These are phyloP conservation scores for Neltuma alba DNA, from an alignment of 306 rosid species.

Conservation along the genomic window DNA sequence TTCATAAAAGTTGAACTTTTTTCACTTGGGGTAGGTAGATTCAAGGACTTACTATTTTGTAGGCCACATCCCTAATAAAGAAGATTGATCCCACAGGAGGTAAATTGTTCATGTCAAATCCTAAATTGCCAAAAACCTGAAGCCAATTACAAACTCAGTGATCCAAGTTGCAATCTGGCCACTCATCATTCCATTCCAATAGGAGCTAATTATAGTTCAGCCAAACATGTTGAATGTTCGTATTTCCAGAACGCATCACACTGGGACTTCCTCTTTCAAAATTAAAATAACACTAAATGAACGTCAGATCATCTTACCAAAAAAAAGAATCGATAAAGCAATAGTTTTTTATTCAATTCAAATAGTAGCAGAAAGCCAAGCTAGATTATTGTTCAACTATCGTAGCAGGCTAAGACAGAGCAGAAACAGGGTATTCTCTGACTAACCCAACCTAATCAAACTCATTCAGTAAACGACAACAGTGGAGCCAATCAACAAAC, in stretches of 20 bases:
- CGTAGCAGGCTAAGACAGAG: not conserved
- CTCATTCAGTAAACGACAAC: not conserved
- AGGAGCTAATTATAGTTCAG: not conserved
- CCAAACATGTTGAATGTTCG: not conserved
- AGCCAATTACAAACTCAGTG: not conserved
- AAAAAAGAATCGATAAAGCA: not conserved
- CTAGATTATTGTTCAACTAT: not conserved
- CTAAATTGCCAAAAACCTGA: not conserved
- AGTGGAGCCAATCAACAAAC: slow-evolving; percentile 39
- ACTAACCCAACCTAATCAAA: not conserved
- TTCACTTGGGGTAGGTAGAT: not conserved
- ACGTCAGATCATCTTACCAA: not conserved
- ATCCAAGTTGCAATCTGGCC: slow-evolving; percentile 12
- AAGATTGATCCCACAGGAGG: slow-evolving; percentile 29
- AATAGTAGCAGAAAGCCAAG: not conserved
- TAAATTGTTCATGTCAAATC: slow-evolving; percentile 32
- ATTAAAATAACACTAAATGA: too few relatives aligned
- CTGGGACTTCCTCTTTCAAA: too few relatives aligned
- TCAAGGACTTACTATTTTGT: slow-evolving; percentile 21
- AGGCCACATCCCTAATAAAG: slow-evolving; percentile 38
- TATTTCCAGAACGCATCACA: too few relatives aligned
- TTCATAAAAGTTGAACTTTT: not conserved
- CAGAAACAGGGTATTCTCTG: not conserved
- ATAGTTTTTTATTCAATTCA: not conserved
- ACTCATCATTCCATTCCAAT: slow-evolving; percentile 18